These are phyloP conservation scores for Scedosporium apiospermum DNA, from an alignment of 2,329 filamentous ascomycete genomes.

Conservation along the genomic window DNA sequence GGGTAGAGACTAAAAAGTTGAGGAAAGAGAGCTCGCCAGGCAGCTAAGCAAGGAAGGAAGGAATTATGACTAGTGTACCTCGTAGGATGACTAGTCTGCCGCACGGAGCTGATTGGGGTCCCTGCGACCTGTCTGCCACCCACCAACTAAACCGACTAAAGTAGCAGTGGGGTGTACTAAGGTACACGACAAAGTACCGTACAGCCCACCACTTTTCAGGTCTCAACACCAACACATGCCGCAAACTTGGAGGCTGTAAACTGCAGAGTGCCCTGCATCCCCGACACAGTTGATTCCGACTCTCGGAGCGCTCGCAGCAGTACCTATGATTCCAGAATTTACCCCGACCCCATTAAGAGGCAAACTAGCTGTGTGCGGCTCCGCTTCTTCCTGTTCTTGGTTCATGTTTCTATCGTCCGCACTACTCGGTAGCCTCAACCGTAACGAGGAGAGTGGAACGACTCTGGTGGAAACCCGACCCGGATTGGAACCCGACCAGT, in stretches of 20 bases:
- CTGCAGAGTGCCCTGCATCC: background rate
- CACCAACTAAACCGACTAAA: no score
- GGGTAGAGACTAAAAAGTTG: background rate
- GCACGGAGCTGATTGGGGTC: background rate
- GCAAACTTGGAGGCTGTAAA: background rate
- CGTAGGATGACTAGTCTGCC: no score
- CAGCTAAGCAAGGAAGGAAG: background rate
- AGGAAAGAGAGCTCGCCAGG: background rate
- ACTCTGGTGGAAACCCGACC: no score
- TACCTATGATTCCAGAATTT: background rate
- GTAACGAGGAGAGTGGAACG: no score
- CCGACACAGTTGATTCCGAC: background rate
- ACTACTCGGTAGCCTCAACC: no score
- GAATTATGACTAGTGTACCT: no score
- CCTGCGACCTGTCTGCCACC: background rate
- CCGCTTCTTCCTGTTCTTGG: background rate
- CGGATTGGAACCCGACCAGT: background rate
- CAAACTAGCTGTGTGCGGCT: no score
- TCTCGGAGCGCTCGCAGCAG: background rate
- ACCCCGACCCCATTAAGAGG: background rate
- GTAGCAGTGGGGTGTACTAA: background rate
- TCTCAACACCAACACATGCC: no score
- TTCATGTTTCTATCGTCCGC: background rate
- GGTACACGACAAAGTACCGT: background rate
- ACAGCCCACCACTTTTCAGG: background rate